These are phyloP conservation scores for Drechslerella dactyloides DNA, from an alignment of 2,329 filamentous ascomycete genomes.

Conservation along the genomic window DNA sequence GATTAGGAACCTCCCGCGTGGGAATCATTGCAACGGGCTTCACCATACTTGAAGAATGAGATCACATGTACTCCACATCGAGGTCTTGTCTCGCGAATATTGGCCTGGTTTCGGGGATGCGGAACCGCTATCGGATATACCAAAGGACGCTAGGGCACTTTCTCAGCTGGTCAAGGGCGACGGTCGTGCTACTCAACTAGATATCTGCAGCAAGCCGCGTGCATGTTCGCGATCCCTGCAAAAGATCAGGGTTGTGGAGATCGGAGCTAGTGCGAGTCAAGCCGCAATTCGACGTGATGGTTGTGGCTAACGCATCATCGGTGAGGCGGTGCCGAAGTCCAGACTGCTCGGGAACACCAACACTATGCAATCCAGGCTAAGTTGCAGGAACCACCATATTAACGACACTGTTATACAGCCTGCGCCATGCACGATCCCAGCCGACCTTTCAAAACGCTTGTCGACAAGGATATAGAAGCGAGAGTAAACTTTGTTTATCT, in stretches of 20 bases:
- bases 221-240: neutral
- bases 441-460: too few species aligned
- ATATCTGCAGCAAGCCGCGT: too few species aligned
- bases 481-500: too few species aligned
- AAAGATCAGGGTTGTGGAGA: neutral
- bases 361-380: constrained; percentile 5
- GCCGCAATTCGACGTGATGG: neutral
- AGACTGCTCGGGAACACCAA: constrained; percentile 39
- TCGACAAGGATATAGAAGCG: too few species aligned
- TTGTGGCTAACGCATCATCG: constrained; percentile 42
- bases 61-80: too few species aligned
- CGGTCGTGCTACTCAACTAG: too few species aligned
- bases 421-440: too few species aligned
- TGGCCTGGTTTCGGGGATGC: constrained; percentile 14
- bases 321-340: constrained; percentile 42
- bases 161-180: constrained; percentile 46
- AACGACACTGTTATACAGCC: neutral
- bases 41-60: too few species aligned
- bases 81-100: too few species aligned
- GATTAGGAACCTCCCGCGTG: too few species aligned
- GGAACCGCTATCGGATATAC: constrained; percentile 19
- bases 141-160: neutral
- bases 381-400: neutral
- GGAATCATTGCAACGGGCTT: too few species aligned
- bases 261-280: neutral